A percentile compares a stretch with the other conserved stretches of the same genome.
Conservation (phyloP, 352 stramenopile genomes). For the Pythium rhizo-oryzae region DNA sequence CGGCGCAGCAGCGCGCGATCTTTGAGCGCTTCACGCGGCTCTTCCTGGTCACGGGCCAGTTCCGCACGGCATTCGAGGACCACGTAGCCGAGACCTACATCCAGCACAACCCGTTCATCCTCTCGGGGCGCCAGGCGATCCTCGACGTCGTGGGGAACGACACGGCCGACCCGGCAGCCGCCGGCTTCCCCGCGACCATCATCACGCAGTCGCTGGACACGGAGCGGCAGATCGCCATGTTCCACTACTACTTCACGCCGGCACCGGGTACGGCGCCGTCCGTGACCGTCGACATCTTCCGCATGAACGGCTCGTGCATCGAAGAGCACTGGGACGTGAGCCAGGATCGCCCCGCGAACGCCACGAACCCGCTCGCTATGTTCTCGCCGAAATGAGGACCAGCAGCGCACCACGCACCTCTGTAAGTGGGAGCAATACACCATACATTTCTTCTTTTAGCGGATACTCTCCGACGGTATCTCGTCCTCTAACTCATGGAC, state of each 20-base stretch:
- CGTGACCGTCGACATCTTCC: conserved; percentile 14
- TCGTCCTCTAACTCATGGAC: not conserved
- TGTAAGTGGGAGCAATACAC: no score
- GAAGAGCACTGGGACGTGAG: conserved; percentile 15
- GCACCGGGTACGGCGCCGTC: conserved; percentile 2
- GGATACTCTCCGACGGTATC: not conserved
- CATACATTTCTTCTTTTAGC: no score
- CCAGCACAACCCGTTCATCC: conserved; percentile 18
- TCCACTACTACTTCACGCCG: conserved; percentile 19
- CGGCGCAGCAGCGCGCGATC: conserved; percentile 12
- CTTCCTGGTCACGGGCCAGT: conserved; percentile 10
- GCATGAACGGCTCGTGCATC: conserved; percentile 15
- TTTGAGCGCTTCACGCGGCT: conserved; percentile 11
- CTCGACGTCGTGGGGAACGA: not conserved
- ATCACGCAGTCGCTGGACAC: conserved; percentile 6
- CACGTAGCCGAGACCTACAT: conserved; percentile 13
- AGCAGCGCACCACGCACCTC: no score
- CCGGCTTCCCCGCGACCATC: conserved; percentile 14
- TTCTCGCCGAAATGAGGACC: not conserved
- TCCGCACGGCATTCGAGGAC: not conserved
- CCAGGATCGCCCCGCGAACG: conserved; percentile 13
- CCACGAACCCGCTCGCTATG: conserved; percentile 10
- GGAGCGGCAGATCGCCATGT: not conserved
- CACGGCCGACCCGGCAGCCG: not conserved
- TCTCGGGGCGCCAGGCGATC: conserved; percentile 6